A percentile compares a stretch with the other conserved stretches of the same genome.
Evolutionary conservation across 345 rosid species (phyloP).

Genomic region (Rhodomyrtus tomentosa): DNA sequence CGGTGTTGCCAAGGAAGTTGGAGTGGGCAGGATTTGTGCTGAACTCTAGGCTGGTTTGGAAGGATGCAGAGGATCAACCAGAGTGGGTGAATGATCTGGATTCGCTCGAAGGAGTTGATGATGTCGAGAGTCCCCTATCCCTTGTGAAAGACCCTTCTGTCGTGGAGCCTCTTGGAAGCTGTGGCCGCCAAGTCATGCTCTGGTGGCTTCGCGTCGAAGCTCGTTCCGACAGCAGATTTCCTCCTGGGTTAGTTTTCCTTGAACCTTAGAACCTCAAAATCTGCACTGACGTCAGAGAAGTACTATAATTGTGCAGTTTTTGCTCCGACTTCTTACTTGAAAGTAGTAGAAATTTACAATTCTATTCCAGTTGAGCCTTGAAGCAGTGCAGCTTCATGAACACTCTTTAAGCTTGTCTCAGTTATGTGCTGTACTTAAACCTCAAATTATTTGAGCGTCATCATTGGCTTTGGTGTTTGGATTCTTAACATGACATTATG

Average conservation of each 20-base stretch:
- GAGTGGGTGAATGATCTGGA: slow-evolving; percentile 76
- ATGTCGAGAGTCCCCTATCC: slow-evolving; percentile 65
- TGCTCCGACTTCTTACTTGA: neutral
- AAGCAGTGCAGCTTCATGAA: neutral
- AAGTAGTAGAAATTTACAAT: neutral
- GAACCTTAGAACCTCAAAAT: neutral
- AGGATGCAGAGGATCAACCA: slow-evolving; percentile 55
- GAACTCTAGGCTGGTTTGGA: slow-evolving; percentile 86
- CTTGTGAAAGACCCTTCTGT: slow-evolving; percentile 56
- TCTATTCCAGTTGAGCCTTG: neutral
- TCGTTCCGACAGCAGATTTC: slow-evolving; percentile 96
- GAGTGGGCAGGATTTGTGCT: slow-evolving; percentile 98
- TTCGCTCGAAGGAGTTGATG: slow-evolving; percentile 22
- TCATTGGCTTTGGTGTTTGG: neutral
- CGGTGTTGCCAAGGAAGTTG: slow-evolving; percentile 70
- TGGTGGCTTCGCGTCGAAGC: slow-evolving; percentile 99
- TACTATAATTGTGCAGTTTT: neutral
- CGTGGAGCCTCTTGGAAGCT: slow-evolving; percentile 93
- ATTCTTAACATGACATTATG: neutral
- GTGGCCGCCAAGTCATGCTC: slow-evolving; percentile 77
- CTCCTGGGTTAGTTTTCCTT: slow-evolving; percentile 57
- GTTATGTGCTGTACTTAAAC: neutral
- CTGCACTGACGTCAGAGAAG: neutral
- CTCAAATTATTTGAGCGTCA: neutral
- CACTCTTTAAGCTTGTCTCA: neutral